Evolutionary conservation across 2,329 filamentous ascomycete species (phyloP).

Genomic region (Scedosporium dehoogii): DNA sequence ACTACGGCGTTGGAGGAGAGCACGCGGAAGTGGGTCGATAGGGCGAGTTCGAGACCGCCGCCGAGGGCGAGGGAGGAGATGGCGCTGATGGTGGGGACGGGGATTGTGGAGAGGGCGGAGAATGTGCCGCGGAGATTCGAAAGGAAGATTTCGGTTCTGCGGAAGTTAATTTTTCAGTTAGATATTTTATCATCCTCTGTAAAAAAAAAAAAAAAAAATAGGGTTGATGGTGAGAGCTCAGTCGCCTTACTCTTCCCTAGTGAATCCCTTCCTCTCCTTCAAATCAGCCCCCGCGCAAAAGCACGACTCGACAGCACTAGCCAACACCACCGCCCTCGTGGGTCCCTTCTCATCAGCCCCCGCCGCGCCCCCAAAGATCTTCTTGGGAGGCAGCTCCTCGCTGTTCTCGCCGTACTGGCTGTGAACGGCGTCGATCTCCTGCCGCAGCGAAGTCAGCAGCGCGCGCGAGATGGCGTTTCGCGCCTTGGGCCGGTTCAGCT

Average conservation of each 20-base stretch:
- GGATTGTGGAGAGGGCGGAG: slow-evolving; percentile 59
- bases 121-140: slow-evolving; percentile 67
- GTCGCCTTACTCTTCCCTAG: slow-evolving; percentile 68
- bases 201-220: too few species aligned
- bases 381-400: slow-evolving; percentile 34
- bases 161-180: slow-evolving; percentile 8
- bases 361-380: slow-evolving; percentile 34
- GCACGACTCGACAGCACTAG: slow-evolving; percentile 72
- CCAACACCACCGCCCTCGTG: slow-evolving; percentile 74
- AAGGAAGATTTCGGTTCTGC: slow-evolving; percentile 72
- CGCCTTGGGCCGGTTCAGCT: slow-evolving; percentile 73
- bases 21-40: slow-evolving; percentile 82
- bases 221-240: too few species aligned
- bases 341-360: slow-evolving; percentile 37
- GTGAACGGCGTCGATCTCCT: slow-evolving; percentile 64
- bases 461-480: slow-evolving; percentile 85
- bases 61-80: slow-evolving; percentile 81
- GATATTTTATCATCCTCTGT: background rate
- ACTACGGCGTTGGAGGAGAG: slow-evolving; percentile 70
- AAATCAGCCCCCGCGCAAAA: slow-evolving; percentile 95
- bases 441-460: slow-evolving; percentile 61
- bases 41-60: slow-evolving; percentile 85
- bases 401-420: slow-evolving; percentile 48
- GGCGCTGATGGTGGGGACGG: slow-evolving; percentile 82
- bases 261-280: slow-evolving; percentile 75